Evolutionary conservation across 345 rosid species (phyloP).

Genomic region (Boechera divaricarpa): DNA sequence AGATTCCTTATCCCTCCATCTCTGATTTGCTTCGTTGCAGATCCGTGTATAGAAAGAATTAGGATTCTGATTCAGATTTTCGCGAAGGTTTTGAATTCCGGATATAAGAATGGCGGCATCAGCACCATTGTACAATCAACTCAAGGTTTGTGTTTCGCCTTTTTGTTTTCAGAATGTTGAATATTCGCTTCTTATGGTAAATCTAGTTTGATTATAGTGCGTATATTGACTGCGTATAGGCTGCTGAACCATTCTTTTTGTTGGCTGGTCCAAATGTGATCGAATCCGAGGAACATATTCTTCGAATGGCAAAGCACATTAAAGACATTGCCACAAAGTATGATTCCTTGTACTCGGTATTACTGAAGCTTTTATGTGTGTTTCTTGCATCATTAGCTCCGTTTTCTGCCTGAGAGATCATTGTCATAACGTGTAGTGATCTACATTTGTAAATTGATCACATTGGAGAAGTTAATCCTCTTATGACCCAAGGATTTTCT

Average conservation of each 20-base stretch:
- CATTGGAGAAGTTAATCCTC: background rate
- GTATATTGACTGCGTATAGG: conserved; percentile 47
- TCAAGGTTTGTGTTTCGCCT: conserved; percentile 55
- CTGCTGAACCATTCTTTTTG: conserved; percentile 86
- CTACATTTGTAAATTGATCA: background rate
- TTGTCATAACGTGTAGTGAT: conserved; percentile 5
- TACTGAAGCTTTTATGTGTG: conserved; percentile 11
- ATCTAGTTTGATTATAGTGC: conserved; percentile 8
- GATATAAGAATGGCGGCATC: conserved; percentile 55
- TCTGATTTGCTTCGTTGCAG: conserved; percentile 20
- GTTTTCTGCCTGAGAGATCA: background rate
- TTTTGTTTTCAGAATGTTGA: background rate
- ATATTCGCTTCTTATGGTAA: background rate
- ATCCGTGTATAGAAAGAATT: conserved; percentile 16
- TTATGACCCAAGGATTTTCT: too few relatives aligned
- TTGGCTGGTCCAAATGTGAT: conserved; percentile 97
- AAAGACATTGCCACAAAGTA: conserved; percentile 74
- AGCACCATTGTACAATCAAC: conserved; percentile 61
- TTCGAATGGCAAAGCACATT: conserved; percentile 76
- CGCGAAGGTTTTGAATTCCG: background rate
- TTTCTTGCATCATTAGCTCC: conserved; percentile 9
- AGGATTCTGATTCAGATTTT: conserved; percentile 2
- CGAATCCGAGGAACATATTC: conserved; percentile 90
- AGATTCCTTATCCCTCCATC: conserved; percentile 8
- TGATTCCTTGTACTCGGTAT: conserved; percentile 30